Evolutionary conservation across 768 basidiomycete species (phyloP), one percentile per base, ranked within the genome.

Genomic region (Xerocomus spinulosus): DNA sequence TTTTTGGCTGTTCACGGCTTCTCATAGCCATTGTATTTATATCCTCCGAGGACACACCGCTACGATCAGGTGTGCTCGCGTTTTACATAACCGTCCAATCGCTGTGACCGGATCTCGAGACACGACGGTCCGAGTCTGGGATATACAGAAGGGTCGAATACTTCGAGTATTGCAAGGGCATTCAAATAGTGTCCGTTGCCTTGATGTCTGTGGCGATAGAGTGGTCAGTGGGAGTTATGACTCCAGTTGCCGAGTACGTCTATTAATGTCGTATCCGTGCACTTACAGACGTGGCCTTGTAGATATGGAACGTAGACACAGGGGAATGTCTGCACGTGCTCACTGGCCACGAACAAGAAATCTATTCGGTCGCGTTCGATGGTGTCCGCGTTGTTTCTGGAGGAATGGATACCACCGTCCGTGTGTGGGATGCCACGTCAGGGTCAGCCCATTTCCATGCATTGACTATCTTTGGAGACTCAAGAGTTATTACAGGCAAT

Each of bases 211-310:
- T 55, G 95, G 92, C 21, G 83, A 82, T 53, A 75, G 71, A 55
- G 85, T 86, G 12, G 93, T 93, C 30, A 93, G 89, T 56, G 95
- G 93, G 28, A 93, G 92, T 63, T 98, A 99, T 66, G 95, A 99
- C 65, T 74, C 78, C 37, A 93, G 85, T 15, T 88, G 85, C 57
- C 77, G 93, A 53, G 88, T 95, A 46, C 39, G 80, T 70, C 25
- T 28, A 21, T 35, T 17, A 3, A 35, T 24, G 15, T 17, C 9
- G 24, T 48, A 23, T 9, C 2, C 25, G 17, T 28, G 24, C 17
- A 36, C 14, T 33, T 32, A 48, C 34, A 2, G 5, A 40, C 15
- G 9, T 32, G 18, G 12, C 5, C 13, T 10, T n/a, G 15, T 25
- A 92, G 90, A 64, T 96, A 18, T 97, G 94, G 94, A 76, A 95